Evolutionary conservation across 148 eudicot genomes (phyloP), one percentile per base, ranked within the genome.

Genomic region (Amaranthus palmeri): DNA sequence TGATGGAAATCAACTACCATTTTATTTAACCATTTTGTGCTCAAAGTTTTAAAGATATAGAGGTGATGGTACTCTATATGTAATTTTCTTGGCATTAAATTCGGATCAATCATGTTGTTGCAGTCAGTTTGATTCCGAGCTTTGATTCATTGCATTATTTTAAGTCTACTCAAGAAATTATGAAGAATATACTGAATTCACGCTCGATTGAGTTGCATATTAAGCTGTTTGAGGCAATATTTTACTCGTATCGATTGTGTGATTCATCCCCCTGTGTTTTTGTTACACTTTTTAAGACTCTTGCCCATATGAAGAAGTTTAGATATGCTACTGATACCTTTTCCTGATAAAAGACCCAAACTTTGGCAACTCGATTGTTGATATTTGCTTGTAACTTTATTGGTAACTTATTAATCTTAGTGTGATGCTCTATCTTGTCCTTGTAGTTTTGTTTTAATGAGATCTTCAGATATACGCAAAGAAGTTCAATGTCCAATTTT

Each of bases 401-500:
- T 68, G 42, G 7, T 10, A 7, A 42, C 25, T 6, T 3, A 2
- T 4, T 66, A 53, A 13, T 47, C 17, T 73, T 72, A 4, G 18
- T 43, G 62, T 65, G n/a, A 73, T 67, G 59, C 55, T 62, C 54
- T 61, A 40, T 17, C 0, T 6, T 65, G 72, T 49, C 18, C 52
- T 82, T 70, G 72, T 87, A 91, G 91, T 76, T 91, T 81, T 60
- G 59, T 87, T 40, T 44, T 73, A 13, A 89, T 88, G 54, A 83
- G 81, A 71, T 68, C 85, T 70, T 67, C 88, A 25, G 96, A 88
- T 63, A 79, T 91, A 53, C 91, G 96, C 69, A 91, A 91, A 80
- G 96, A 91, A 84, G 89, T 91, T 12, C 96, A 91, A 74, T 91
- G 96, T 76, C 96, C 96, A 61, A 88, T 91, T 79, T 91, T 93